A percentile compares a stretch with the other conserved stretches of the same genome.
Evolutionary conservation across 1,139 yeast genomes (phyloP).

Genomic region (Suzukiozyma palmioleophila): DNA sequence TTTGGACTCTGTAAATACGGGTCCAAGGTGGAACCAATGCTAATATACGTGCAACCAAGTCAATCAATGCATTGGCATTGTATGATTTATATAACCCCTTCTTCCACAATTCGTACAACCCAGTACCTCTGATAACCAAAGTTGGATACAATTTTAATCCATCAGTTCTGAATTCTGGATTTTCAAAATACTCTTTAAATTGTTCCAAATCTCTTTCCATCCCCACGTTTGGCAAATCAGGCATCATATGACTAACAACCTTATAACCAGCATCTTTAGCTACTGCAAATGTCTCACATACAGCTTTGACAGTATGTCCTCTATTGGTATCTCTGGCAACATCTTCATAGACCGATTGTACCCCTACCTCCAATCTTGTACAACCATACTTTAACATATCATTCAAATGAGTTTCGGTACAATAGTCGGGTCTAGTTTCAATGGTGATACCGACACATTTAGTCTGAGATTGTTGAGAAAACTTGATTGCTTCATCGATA

Average conservation of each 20-base stretch:
- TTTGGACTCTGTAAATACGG: conserved; percentile 93
- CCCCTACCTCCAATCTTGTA: conserved; percentile 95
- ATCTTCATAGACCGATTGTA: conserved; percentile 94
- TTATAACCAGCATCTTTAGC: conserved; percentile 98
- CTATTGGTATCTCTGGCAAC: conserved; percentile 98
- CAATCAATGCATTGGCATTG: conserved; percentile 91
- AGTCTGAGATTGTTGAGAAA: conserved; percentile 91
- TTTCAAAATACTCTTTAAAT: conserved; percentile 92
- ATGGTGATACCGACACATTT: conserved; percentile 98
- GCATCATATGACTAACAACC: conserved; percentile 99
- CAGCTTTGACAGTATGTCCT: conserved; percentile 96
- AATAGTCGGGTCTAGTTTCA: conserved; percentile 97
- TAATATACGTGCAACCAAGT: conserved; percentile 88
- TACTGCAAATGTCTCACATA: conserved; percentile 89
- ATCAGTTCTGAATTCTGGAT: conserved; percentile 95
- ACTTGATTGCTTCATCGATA: conserved; percentile 84
- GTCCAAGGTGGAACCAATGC: conserved; percentile 99
- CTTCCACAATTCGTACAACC: conserved; percentile 95
- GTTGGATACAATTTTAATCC: conserved; percentile 96
- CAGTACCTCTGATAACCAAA: conserved; percentile 94
- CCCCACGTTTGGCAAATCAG: conserved; percentile 97
- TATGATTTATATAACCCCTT: conserved; percentile 92
- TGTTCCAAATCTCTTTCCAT: conserved; percentile 98
- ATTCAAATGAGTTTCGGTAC: conserved; percentile 91
- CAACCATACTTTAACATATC: conserved; percentile 97